Evolutionary conservation across 2,329 filamentous ascomycete species (phyloP), one percentile per base, ranked within the genome.

Genomic region (Calonectria leucothoes): DNA sequence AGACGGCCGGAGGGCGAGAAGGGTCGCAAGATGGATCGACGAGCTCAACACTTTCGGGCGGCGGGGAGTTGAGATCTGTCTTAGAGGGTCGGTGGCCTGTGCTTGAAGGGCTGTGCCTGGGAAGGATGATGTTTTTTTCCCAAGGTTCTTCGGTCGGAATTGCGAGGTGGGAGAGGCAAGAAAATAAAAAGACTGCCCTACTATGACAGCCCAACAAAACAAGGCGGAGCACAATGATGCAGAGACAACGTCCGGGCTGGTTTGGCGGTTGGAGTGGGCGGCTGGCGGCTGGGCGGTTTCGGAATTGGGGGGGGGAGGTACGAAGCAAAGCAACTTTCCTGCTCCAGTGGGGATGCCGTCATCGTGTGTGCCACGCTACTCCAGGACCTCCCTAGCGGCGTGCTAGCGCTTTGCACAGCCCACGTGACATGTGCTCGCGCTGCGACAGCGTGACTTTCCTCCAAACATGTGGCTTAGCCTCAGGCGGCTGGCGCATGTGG

Each of bases 321-420:
- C 74, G 77, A 76, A 63, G 17, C 59, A 35, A 42, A 66, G 51
- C 69, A 70, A 55, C 76, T 75, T 74, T 75, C 76, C 77, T 78
- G 73, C 72, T 77, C 75, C 70, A 42, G 79, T 78, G 75, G 78
- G 75, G 75, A 77, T 78, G 75, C 76, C 80, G 79, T 80, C 79
- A 80, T 81, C 78, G 73, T 76, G 49, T 72, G 77, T 76, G 75
- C 33, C 71, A 74, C 79, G 76, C 79, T 79, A 78, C 61, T 51
- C 71, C 51, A 35, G 59, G 70, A 68, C 31, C 51, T 59, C 59
- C 52, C 74, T 77, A 80, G 77, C 76, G 71, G 49, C 37, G 15
- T 14, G 33, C 35, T 68, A n/a, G 42, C 51, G 55, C 49, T 68
- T 51, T 77, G 77, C 78, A 78, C 80, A 77, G 77, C 75, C 31